Evolutionary conservation across 1,139 yeast genomes (phyloP).

Genomic region (Trichomonascaceae sp.): DNA sequence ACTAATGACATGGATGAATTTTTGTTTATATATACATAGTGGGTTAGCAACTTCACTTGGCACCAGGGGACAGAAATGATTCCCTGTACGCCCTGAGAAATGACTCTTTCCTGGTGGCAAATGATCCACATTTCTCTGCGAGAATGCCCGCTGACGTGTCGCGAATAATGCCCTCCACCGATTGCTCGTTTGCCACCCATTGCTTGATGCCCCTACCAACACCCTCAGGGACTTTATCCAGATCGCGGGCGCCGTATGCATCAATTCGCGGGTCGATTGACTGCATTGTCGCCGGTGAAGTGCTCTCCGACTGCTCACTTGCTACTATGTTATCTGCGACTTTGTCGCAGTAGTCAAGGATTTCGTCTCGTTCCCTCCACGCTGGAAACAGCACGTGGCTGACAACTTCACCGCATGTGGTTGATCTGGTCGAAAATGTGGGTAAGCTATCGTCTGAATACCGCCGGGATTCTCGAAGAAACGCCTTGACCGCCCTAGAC

Average conservation of each 20-base stretch:
- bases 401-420: constrained; percentile 18
- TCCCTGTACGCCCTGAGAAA: constrained; percentile 11
- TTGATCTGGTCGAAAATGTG: constrained; percentile 14
- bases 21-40: constrained; percentile 3
- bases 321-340: constrained; percentile 12
- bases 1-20: constrained; percentile 2
- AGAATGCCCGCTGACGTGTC: constrained; percentile 15
- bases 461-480: constrained; percentile 16
- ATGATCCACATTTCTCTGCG: constrained; percentile 19
- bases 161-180: constrained; percentile 23
- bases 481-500: constrained; percentile 15
- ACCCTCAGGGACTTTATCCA: constrained; percentile 7
- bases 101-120: constrained; percentile 10
- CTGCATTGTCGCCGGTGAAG: not conserved
- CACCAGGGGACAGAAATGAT: too few relatives aligned
- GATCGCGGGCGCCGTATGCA: constrained; percentile 24
- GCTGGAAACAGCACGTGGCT: constrained; percentile 19
- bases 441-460: constrained; percentile 17
- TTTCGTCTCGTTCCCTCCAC: constrained; percentile 21
- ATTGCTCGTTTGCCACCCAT: constrained; percentile 20
- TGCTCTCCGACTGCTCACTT: not conserved
- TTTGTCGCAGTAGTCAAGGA: constrained; percentile 19
- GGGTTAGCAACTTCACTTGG: too few relatives aligned
- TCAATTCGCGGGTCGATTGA: constrained; percentile 23
- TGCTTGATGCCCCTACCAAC: constrained; percentile 15